These are phyloP conservation scores for Cyclospora cayetanensis DNA, from an alignment of 169 alveolate genomes.

Conservation along the genomic window DNA sequence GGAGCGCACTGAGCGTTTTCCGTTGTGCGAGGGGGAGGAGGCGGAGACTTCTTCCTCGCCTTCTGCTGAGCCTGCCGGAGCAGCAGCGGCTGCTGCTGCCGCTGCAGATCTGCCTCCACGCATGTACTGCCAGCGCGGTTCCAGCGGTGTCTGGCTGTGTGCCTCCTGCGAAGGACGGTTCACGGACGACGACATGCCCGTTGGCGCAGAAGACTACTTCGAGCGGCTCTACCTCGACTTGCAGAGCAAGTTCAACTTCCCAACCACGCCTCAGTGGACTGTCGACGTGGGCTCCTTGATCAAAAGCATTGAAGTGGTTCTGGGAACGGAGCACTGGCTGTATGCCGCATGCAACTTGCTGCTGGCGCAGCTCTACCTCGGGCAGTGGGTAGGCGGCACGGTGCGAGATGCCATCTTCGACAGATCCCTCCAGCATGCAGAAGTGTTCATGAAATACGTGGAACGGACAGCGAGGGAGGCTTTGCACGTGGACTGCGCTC, in stretches of 20 bases:
- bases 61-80: conserved; percentile 3
- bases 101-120: neutral
- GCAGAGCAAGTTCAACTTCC: conserved; percentile 52
- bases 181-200: conserved; percentile 70
- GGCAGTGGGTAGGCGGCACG: conserved; percentile 69
- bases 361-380: conserved; percentile 68
- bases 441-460: conserved; percentile 37
- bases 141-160: conserved; percentile 54
- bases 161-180: conserved; percentile 48
- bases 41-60: too few species aligned
- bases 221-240: conserved; percentile 36
- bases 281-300: conserved; percentile 46
- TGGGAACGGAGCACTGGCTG: conserved; percentile 68
- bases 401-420: conserved; percentile 52
- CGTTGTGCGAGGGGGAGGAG: too few species aligned
- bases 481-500: conserved; percentile 63
- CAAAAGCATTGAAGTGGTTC: conserved; percentile 50
- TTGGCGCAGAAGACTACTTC: conserved; percentile 53
- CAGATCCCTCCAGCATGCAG: conserved; percentile 55
- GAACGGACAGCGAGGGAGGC: conserved; percentile 52
- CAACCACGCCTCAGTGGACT: conserved; percentile 60
- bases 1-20: conserved; percentile 11
- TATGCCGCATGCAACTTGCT: conserved; percentile 64
- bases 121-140: conserved; percentile 36
- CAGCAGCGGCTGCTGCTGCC: neutral